phyloP scores from a whole-genome alignment of 352 stramenopile species.

The Phytopythium kandeliae region DNA sequence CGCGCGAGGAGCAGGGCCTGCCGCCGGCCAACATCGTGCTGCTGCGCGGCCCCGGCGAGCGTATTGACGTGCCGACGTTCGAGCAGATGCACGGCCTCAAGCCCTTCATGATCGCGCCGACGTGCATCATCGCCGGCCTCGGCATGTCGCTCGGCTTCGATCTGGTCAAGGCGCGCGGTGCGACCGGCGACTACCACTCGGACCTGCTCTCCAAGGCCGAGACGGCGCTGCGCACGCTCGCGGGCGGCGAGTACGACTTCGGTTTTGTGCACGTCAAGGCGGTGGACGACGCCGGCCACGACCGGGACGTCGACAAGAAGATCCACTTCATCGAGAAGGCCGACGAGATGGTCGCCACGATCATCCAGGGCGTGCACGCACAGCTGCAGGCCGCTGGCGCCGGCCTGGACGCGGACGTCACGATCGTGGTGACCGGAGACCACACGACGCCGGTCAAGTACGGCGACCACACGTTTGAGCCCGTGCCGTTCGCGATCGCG shows the following conservation, averaged over 20 bases:
- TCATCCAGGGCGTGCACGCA: constrained; percentile 50
- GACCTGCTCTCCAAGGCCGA: constrained; percentile 78
- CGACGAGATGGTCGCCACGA: constrained; percentile 70
- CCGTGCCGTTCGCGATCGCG: constrained; percentile 76
- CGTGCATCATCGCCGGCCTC: constrained; percentile 84
- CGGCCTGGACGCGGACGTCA: constrained; percentile 53
- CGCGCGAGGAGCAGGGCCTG: constrained; percentile 36
- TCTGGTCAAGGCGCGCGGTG: constrained; percentile 56
- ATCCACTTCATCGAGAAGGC: constrained; percentile 81
- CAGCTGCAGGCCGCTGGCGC: constrained; percentile 18
- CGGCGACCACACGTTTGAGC: constrained; percentile 85
- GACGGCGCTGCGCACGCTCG: constrained; percentile 50
- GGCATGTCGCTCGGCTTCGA: constrained; percentile 85
- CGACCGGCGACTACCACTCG: constrained; percentile 83
- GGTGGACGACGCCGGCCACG: constrained; percentile 82
- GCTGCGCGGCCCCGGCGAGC: constrained; percentile 74
- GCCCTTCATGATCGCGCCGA: constrained; percentile 86
- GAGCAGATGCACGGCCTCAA: constrained; percentile 74
- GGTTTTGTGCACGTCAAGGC: constrained; percentile 85
- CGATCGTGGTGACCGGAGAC: constrained; percentile 83
- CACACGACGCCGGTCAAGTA: constrained; percentile 86
- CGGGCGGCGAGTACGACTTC: constrained; percentile 51
- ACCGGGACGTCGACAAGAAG: constrained; percentile 82
- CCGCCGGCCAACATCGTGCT: constrained; percentile 84
- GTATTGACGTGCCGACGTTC: constrained; percentile 82